Base-by-base conservation (phyloP, 495 filamentous ascomycete species). In the Darksidea phi region DNA sequence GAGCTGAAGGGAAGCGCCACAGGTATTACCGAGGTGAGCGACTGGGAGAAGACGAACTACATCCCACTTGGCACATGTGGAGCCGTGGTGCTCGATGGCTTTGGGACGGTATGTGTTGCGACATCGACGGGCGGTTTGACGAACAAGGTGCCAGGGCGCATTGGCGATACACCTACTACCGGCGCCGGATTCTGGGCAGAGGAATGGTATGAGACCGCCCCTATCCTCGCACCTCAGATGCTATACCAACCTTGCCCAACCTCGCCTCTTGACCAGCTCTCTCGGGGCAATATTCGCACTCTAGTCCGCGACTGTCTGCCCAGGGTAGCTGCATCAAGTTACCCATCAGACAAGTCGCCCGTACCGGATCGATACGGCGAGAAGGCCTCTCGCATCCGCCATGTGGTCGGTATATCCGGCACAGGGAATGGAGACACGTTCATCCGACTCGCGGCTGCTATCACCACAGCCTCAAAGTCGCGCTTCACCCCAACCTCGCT, bases 361-460 rank as follows among this genome's bases (percentile, higher is more conserved):
- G 6, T 5, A 55, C 43, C 48, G 17, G 6, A 41, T 71, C 4
- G 28, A 36, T 8, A 50, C 42, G 52, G 18, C 28, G 8, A 42
- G 51, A 13, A 38, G 46, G 11, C n/a, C 36, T 20, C 51, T 47
- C 37, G 66, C 50, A 58, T 64, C 28, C 61, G 61, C 26, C 68
- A 67, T 28, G 74, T 69, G 0, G 77, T 92, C 6, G 91, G 84
- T 7, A 75, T 94, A 32, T 94, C 89, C 0, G 91, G 91, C 0
- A 95, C 91, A 0, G 91, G 91, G 3, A 95, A 96, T 62, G 91
- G 91, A 0, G 92, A 96, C 68, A 90, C 90, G 0, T 96, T 95
- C 69, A 80, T 96, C 1, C 84, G 89, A 0, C 74, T 82, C 17
- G 79, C 79, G n/a, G 90, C 90, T 1, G 83, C 79, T 3, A 81